Conservation (phyloP, 2,329 filamentous ascomycete species). For the Paracamarosporium sp. region DNA sequence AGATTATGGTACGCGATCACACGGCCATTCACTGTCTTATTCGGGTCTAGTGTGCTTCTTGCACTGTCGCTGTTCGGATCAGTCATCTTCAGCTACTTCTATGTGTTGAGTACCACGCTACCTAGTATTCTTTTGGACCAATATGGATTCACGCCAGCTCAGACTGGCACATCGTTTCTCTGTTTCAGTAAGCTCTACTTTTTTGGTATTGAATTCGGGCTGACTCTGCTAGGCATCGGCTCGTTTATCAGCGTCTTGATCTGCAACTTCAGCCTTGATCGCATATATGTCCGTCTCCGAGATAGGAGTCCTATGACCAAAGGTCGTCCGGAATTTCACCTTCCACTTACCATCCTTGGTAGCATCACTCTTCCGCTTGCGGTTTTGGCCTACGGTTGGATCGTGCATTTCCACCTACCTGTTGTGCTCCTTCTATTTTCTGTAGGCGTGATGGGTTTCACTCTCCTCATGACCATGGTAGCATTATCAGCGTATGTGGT, state of each 20-base stretch:
- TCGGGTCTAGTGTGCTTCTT: conserved; percentile 62
- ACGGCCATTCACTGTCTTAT: conserved; percentile 51
- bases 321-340: conserved; percentile 61
- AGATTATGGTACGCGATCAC: conserved; percentile 48
- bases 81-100: conserved; percentile 54
- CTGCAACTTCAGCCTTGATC: conserved; percentile 61
- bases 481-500: conserved; percentile 64
- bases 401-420: conserved; percentile 52
- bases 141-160: conserved; percentile 56
- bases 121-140: conserved; percentile 50
- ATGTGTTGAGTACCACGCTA: conserved; percentile 55
- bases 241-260: conserved; percentile 56
- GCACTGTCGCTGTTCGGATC: conserved; percentile 55
- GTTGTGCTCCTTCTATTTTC: conserved; percentile 53
- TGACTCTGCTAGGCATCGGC: conserved; percentile 51
- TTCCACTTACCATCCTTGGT: conserved; percentile 60
- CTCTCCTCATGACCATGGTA: conserved; percentile 56
- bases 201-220: background rate
- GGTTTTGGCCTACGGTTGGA: conserved; percentile 60
- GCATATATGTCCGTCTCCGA: conserved; percentile 60
- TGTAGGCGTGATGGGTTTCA: conserved; percentile 55
- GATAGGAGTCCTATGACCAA: conserved; percentile 49
- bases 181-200: conserved; percentile 55
- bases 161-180: conserved; percentile 62
- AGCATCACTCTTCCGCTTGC: conserved; percentile 55